A percentile compares a stretch with the other conserved stretches of the same genome.
Evolutionary conservation across 345 rosid species (phyloP).

Genomic region (Balakata baccata): DNA sequence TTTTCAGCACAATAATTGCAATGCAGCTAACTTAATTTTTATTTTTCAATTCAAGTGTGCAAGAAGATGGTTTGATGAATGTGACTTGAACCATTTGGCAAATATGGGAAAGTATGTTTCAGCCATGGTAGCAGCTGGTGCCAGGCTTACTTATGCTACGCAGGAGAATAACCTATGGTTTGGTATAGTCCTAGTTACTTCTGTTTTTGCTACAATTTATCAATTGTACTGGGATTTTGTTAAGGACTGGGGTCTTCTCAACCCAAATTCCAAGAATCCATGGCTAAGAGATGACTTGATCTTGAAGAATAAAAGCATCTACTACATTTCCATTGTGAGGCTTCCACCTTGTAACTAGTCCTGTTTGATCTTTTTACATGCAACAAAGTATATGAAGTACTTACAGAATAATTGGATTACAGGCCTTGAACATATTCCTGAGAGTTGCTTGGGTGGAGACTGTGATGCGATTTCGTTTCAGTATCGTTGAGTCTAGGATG

Average conservation of each 20-base stretch:
- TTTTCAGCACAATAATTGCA: background rate
- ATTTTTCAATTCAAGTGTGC: slow-evolving; percentile 46
- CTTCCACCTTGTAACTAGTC: background rate
- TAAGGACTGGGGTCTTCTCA: slow-evolving; percentile 85
- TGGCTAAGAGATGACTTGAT: slow-evolving; percentile 88
- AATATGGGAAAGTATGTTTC: slow-evolving; percentile 98
- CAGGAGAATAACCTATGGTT: slow-evolving; percentile 51
- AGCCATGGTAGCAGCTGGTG: slow-evolving; percentile 96
- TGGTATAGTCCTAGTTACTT: slow-evolving; percentile 55
- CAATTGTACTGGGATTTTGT: slow-evolving; percentile 97
- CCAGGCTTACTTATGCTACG: slow-evolving; percentile 64
- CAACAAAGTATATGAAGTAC: background rate
- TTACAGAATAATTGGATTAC: slow-evolving; percentile 20
- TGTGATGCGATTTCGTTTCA: slow-evolving; percentile 53
- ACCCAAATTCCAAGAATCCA: slow-evolving; percentile 61
- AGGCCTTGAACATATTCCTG: slow-evolving; percentile 72
- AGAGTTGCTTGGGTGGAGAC: slow-evolving; percentile 87
- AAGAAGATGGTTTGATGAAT: slow-evolving; percentile 88
- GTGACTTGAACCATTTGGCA: slow-evolving; percentile 57
- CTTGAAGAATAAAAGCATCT: slow-evolving; percentile 63
- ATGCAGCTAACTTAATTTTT: background rate
- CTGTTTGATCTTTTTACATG: background rate
- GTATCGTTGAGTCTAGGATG: slow-evolving; percentile 49
- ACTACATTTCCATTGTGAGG: slow-evolving; percentile 80
- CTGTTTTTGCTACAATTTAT: slow-evolving; percentile 63